Evolutionary conservation across 129 eudicot genomes (phyloP), one percentile per base, ranked within the genome.

Genomic region (Chrysanthemum lavandulifolium): DNA sequence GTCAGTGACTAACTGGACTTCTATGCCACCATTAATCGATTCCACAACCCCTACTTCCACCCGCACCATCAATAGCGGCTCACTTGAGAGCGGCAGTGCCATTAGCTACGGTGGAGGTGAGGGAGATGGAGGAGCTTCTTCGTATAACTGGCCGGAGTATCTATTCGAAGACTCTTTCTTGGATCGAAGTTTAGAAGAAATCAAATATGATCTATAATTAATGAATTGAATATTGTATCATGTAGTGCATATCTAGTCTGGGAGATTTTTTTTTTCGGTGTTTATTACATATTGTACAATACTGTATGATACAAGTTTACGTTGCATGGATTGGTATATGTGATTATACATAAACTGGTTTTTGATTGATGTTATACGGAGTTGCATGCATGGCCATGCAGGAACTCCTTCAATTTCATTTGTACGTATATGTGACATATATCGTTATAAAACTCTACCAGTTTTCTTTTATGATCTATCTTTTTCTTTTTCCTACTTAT

Each of bases 61-160:
- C 13, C 3, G 10, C 19, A 29, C 63, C 72, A 52, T 67, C 13
- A 69, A 68, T 31, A 58, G 81, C 7, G 76, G 71, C 45, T 69
- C 81, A 51, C 76, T 18, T 69, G 76, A 77, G 56, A 69, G 55
- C 16, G 74, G 68, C 67, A 72, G 77, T 71, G 61, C 70, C 19
- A 33, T 76, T 56, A 73, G 77, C 81, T 64, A 64, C n/a, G 78
- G 54, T 12, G 80, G 54, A 58, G 47, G 48, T 13, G 72, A 63
- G 10, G 66, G 81, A 77, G 82, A 73, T 29, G 88, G 72, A 14
- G 82, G 82, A 65, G 76, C 45, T 47, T 58, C 73, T 29, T 76
- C 87, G 1, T 62, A 68, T 56, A 64, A 62, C 72, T 84, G 85
- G 88, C 76, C 84, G 4, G 88, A 84, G 72, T 74, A 63, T 54